phyloP scores from a whole-genome alignment of 2,329 filamentous ascomycete species.

The Colletotrichum sp. region DNA sequence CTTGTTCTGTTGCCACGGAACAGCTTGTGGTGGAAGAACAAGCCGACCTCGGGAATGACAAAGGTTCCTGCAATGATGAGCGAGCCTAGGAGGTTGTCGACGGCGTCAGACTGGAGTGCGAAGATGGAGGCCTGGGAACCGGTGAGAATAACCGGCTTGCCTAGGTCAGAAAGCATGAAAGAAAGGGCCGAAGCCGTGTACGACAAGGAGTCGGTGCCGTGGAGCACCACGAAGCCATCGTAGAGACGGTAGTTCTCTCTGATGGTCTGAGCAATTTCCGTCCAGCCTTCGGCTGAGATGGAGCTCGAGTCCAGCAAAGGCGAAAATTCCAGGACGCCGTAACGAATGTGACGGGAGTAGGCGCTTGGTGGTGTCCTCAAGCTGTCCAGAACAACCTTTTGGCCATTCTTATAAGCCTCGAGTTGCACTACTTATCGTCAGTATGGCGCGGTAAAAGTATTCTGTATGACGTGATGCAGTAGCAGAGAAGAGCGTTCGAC shows the following conservation, averaged over 20 bases:
- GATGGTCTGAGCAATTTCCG: constrained; percentile 80
- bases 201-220: constrained; percentile 88
- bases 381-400: constrained; percentile 62
- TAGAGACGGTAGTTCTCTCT: constrained; percentile 86
- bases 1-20: constrained; percentile 89
- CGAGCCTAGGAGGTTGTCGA: constrained; percentile 87
- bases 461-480: not conserved
- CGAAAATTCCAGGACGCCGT: constrained; percentile 83
- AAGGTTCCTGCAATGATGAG: constrained; percentile 92
- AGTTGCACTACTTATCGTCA: constrained; percentile 46
- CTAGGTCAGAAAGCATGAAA: constrained; percentile 91
- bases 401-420: constrained; percentile 55
- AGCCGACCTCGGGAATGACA: constrained; percentile 88
- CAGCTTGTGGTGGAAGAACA: constrained; percentile 92
- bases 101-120: constrained; percentile 87
- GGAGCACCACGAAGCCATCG: constrained; percentile 89
- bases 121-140: constrained; percentile 87
- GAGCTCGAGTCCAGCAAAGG: constrained; percentile 88
- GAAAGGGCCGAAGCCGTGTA: constrained; percentile 91
- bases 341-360: constrained; percentile 82
- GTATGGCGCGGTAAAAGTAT: not conserved
- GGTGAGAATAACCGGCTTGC: constrained; percentile 89
- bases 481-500: not conserved
- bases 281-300: constrained; percentile 86
- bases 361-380: constrained; percentile 81